Conservation (phyloP, 805 yeast species). For the Candida sithepensis region DNA sequence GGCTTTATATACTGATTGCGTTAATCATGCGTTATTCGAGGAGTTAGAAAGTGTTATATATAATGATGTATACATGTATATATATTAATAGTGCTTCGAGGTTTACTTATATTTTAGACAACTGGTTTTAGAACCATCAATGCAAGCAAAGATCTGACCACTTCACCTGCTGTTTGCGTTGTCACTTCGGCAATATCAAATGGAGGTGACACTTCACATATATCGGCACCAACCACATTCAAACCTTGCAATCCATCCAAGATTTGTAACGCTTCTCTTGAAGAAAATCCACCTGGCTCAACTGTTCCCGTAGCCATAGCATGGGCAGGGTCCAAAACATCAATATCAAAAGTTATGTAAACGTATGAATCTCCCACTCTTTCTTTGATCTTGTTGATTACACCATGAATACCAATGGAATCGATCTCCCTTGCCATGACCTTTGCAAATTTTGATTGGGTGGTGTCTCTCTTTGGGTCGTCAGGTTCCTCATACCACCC, state of each 20-base stretch:
- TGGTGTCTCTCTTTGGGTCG: conserved; percentile 40
- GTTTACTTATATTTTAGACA: not conserved
- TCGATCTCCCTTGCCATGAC: conserved; percentile 45
- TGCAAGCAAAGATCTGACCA: conserved; percentile 14
- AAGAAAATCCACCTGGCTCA: conserved; percentile 68
- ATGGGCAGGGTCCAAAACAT: conserved; percentile 70
- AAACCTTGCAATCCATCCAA: conserved; percentile 54
- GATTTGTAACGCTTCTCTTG: conserved; percentile 56
- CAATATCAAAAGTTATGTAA: conserved; percentile 47
- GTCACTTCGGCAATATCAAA: conserved; percentile 38
- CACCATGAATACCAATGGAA: conserved; percentile 34
- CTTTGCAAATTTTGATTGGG: conserved; percentile 26
- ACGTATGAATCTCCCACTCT: conserved; percentile 37
- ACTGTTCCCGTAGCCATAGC: conserved; percentile 75
- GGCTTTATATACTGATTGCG: no score
- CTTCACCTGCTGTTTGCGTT: conserved; percentile 18
- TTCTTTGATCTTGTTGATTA: conserved; percentile 32
- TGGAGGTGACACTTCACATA: conserved; percentile 67
- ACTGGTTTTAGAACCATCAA: conserved; percentile 16
- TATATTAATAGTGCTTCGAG: no score
- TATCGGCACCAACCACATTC: conserved; percentile 66
- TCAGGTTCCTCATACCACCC: conserved; percentile 46
- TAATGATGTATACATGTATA: not conserved
- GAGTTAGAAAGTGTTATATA: no score
- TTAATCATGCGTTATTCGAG: no score